phyloP scores from a whole-genome alignment of 139 green algal genomes.

The Coccomyxa sp. region DNA sequence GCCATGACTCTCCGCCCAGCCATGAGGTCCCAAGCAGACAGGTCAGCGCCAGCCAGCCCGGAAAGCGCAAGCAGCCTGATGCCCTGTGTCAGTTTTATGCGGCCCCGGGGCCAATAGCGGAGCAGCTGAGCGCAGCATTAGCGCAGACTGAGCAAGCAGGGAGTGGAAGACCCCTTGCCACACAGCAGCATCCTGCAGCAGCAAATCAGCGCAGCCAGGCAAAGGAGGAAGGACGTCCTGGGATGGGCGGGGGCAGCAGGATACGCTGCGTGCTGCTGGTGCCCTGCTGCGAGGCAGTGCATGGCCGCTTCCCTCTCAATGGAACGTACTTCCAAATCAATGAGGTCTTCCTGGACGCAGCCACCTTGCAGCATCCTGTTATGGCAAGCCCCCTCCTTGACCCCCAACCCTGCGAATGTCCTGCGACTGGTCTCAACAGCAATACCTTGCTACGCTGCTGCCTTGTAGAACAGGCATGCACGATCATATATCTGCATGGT shows the following conservation, averaged over 20 bases:
- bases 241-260: neutral
- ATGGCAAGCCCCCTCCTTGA: neutral
- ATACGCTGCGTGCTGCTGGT: conserved; percentile 41
- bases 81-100: no score
- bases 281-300: conserved; percentile 40
- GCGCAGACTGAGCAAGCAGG: neutral
- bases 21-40: no score
- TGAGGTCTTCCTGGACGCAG: conserved; percentile 63
- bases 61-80: no score
- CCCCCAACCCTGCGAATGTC: neutral
- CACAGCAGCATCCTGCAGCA: neutral
- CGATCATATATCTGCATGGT: neutral
- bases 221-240: neutral
- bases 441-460: no score
- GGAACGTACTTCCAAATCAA: conserved; percentile 85
- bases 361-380: conserved; percentile 29
- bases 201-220: neutral
- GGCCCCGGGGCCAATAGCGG: no score
- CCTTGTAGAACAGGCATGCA: neutral
- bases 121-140: no score
- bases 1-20: no score
- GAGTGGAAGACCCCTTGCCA: neutral
- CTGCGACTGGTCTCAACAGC: neutral
- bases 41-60: no score
- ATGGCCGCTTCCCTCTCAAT: conserved; percentile 70